These are phyloP conservation scores for Termitomyces sp. DNA, from an alignment of 768 basidiomycete genomes.

Conservation along the genomic window DNA sequence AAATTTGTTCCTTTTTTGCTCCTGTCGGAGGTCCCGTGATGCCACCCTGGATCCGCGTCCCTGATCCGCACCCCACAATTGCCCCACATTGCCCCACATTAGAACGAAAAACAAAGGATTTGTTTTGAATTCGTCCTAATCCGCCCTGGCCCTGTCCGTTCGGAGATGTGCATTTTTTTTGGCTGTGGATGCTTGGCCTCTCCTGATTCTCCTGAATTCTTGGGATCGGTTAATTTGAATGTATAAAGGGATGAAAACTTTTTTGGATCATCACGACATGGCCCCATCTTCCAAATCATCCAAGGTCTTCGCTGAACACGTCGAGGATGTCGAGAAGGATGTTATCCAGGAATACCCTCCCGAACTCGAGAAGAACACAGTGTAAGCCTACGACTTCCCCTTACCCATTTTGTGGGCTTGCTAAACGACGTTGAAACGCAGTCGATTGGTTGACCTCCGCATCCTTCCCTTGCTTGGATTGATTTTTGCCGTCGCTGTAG, in stretches of 20 bases:
- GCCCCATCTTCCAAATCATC: background rate
- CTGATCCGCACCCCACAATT: background rate
- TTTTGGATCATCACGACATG: background rate
- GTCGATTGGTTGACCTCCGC: slow-evolving; percentile 25
- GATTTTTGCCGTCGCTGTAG: slow-evolving; percentile 26
- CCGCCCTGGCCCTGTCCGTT: background rate
- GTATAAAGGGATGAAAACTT: background rate
- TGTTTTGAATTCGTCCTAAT: background rate
- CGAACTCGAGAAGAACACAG: background rate
- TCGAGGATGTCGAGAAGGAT: background rate
- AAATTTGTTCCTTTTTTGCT: background rate
- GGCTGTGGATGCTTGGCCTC: background rate
- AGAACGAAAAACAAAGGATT: background rate
- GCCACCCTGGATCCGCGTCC: background rate
- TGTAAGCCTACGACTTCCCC: background rate
- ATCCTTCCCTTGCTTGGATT: slow-evolving; percentile 28
- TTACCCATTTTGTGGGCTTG: background rate
- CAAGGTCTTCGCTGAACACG: background rate
- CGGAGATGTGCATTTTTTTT: background rate
- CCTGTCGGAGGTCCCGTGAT: background rate
- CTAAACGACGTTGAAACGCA: slow-evolving; percentile 1
- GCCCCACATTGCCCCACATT: background rate
- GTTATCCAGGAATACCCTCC: background rate
- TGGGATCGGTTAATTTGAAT: background rate
- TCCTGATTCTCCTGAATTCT: background rate